Base-by-base conservation (phyloP, 345 rosid species). In the Mercurialis annua region DNA sequence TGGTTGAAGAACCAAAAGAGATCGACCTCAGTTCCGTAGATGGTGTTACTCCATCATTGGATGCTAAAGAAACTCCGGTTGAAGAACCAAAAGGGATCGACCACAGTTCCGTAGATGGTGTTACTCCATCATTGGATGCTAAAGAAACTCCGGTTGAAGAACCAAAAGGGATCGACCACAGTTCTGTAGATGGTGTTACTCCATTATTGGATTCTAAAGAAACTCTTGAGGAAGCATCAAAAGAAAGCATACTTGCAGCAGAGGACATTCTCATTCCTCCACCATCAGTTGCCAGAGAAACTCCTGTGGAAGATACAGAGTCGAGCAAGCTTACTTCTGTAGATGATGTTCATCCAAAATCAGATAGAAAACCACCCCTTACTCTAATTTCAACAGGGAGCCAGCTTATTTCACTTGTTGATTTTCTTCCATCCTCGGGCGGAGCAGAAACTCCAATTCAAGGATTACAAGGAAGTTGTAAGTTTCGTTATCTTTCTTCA, bases 381-480 rank as follows among this genome's bases (percentile, higher is more conserved):
- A 70, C 14, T 9, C 55, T 44, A 44, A 33, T 3, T 27, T 47
- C 29, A 24, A 8, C 20, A 55, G n/a, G 18, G 30, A 40, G 40
- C 52, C 30, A 56, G 31, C 64, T 58, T 14, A 24, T 43, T 67
- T 67, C 46, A 46, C 52, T 46, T 33, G 64, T 54, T 56, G 71
- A 58, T 30, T 53, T 31, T 5, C 70, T 46, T 27, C 53, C 62
- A 27, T 11, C 30, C 24, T 18, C 72, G 18, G 20, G 24, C 6
- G 54, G n/a, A 20, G n/a, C 29, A 1, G 68, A 54, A 44, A 63
- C 63, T 11, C 60, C 73, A 50, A 76, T 71, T 73, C 83, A 78
- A 77, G 76, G 50, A 70, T 63, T 73, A 67, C 72, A 70, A 53
- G 82, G 75, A 62, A 78, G 43, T 62, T 49, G 98, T 90, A 84